A percentile compares a stretch with the other conserved stretches of the same genome.
phyloP scores from a whole-genome alignment of 2,329 filamentous ascomycete genomes.

The Zymoseptoria ardabiliae region DNA sequence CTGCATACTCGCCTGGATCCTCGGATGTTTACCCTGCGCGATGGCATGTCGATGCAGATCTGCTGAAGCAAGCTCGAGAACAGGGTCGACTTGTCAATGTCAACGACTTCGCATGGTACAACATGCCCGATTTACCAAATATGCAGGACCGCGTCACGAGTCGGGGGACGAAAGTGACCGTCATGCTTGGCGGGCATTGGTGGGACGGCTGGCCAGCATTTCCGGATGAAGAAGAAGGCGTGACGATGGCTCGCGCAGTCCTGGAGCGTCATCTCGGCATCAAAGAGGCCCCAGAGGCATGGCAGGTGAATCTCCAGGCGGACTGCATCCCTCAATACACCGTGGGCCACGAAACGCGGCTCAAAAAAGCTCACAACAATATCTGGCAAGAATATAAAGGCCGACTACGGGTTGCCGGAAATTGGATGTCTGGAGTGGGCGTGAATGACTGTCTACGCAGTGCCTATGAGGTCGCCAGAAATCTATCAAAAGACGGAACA shows the following conservation, averaged over 20 bases:
- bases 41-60: conserved; percentile 19
- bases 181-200: conserved; percentile 92
- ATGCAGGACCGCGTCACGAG: conserved; percentile 37
- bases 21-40: conserved; percentile 17
- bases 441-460: conserved; percentile 48
- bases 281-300: conserved; percentile 52
- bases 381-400: conserved; percentile 53
- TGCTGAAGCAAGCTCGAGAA: conserved; percentile 19
- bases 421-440: conserved; percentile 41
- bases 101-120: conserved; percentile 30
- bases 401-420: conserved; percentile 54
- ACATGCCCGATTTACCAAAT: conserved; percentile 25
- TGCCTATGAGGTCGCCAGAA: conserved; percentile 48
- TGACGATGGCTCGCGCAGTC: conserved; percentile 61
- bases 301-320: conserved; percentile 52
- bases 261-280: conserved; percentile 70
- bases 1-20: conserved; percentile 41
- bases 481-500: conserved; percentile 30
- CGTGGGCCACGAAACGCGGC: conserved; percentile 63
- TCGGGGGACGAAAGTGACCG: conserved; percentile 72
- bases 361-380: conserved; percentile 51
- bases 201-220: conserved; percentile 61
- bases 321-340: conserved; percentile 88
- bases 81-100: conserved; percentile 24
- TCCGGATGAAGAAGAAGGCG: conserved; percentile 59